Evolutionary conservation across 768 basidiomycete genomes (phyloP).

Genomic region (Phylloporus sp.): DNA sequence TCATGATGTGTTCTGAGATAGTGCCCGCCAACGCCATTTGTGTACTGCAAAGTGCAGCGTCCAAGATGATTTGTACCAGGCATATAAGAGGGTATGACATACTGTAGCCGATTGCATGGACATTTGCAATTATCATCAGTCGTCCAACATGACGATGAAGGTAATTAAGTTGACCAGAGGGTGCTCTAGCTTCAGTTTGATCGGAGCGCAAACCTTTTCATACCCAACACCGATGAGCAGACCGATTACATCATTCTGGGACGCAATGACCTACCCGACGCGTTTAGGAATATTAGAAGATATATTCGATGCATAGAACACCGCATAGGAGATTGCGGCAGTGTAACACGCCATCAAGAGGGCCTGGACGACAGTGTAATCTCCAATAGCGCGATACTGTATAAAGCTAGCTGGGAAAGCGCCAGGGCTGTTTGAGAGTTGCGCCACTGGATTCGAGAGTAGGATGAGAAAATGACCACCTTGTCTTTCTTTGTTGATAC

Average conservation of each 20-base stretch:
- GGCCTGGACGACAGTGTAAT: constrained; percentile 49
- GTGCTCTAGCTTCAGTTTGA: constrained; percentile 26
- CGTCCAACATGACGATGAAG: constrained; percentile 67
- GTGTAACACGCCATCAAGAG: constrained; percentile 47
- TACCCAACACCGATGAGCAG: constrained; percentile 61
- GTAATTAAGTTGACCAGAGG: constrained; percentile 59
- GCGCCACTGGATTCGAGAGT: not conserved
- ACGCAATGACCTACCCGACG: constrained; percentile 51
- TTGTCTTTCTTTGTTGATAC: constrained; percentile 2
- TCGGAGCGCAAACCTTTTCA: constrained; percentile 47
- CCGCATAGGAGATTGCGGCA: constrained; percentile 41
- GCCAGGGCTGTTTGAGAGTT: constrained; percentile 18
- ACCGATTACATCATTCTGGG: constrained; percentile 66
- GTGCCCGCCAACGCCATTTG: constrained; percentile 44
- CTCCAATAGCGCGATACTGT: too few species aligned
- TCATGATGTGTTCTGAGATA: constrained; percentile 33
- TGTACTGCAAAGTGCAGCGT: constrained; percentile 44
- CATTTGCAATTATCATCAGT: constrained; percentile 53
- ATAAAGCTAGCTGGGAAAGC: constrained; percentile 39
- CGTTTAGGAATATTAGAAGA: constrained; percentile 49
- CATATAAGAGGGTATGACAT: constrained; percentile 31
- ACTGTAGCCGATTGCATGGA: constrained; percentile 60
- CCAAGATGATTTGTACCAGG: not conserved
- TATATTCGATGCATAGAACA: constrained; percentile 47
- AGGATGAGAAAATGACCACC: not conserved